Conservation (phyloP, 352 stramenopile genomes). For the Phytophthora capsici region DNA sequence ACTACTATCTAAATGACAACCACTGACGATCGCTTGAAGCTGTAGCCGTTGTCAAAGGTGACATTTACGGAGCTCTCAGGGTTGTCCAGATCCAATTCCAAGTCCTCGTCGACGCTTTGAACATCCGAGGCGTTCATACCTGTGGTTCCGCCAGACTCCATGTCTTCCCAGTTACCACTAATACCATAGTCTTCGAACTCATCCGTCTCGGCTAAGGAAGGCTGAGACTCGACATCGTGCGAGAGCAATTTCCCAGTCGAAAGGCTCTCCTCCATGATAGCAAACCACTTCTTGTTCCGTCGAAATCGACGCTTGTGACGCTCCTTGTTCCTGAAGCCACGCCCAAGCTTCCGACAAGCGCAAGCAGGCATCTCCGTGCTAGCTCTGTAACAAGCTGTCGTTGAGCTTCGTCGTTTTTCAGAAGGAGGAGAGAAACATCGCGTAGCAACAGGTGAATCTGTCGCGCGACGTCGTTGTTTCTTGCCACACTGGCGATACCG, state of each 20-base stretch:
- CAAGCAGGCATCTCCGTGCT: conserved; percentile 35
- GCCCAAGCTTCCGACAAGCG: conserved; percentile 54
- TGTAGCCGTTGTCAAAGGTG: conserved; percentile 27
- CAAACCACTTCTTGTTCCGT: conserved; percentile 56
- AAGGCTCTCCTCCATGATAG: conserved; percentile 48
- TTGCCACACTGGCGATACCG: conserved; percentile 2
- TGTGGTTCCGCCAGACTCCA: conserved; percentile 19
- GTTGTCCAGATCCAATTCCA: conserved; percentile 21
- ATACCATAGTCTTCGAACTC: conserved; percentile 38
- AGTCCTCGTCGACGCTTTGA: conserved; percentile 32
- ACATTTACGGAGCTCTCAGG: conserved; percentile 13
- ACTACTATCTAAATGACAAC: conserved; percentile 37
- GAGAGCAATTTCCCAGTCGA: conserved; percentile 44
- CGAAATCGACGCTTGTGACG: conserved; percentile 51
- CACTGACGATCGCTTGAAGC: conserved; percentile 21
- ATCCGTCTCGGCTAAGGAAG: conserved; percentile 35
- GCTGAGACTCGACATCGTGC: conserved; percentile 31
- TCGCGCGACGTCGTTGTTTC: conserved; percentile 23
- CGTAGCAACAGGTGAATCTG: conserved; percentile 28
- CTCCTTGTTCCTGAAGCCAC: conserved; percentile 35
- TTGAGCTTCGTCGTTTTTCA: conserved; percentile 37
- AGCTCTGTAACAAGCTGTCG: conserved; percentile 27
- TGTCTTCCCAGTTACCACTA: conserved; percentile 39
- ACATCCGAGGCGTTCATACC: conserved; percentile 21
- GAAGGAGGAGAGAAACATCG: conserved; percentile 36